These are phyloP conservation scores for Corymbia citriodora DNA, from an alignment of 441 rosid genomes.

Conservation along the genomic window DNA sequence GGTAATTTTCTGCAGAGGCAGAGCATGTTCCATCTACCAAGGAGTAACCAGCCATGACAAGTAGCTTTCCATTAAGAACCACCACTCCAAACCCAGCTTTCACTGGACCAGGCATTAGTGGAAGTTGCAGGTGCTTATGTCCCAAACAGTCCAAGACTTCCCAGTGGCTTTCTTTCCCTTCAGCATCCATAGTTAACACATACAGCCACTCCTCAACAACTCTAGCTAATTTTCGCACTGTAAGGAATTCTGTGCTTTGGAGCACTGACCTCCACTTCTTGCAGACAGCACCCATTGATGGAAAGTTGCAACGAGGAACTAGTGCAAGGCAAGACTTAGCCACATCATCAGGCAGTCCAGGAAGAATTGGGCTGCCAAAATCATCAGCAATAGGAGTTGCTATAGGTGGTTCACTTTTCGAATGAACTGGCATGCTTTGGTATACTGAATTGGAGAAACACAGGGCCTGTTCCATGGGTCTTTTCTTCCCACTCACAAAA, in stretches of 20 bases:
- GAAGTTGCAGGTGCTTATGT: conserved; percentile 49
- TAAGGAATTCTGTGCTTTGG: conserved; percentile 76
- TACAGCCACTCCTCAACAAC: conserved; percentile 88
- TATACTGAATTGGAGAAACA: conserved; percentile 21
- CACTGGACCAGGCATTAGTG: conserved; percentile 74
- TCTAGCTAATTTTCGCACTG: conserved; percentile 66
- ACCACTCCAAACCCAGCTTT: conserved; percentile 76
- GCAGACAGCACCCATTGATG: conserved; percentile 81
- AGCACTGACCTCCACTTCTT: conserved; percentile 90
- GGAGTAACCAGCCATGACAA: conserved; percentile 81
- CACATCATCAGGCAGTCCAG: conserved; percentile 92
- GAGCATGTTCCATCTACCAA: conserved; percentile 41
- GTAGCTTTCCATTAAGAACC: conserved; percentile 72
- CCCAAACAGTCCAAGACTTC: conserved; percentile 80
- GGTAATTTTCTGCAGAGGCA: conserved; percentile 76
- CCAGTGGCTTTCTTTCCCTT: conserved; percentile 84
- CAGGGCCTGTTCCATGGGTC: conserved; percentile 33
- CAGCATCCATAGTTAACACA: conserved; percentile 62
- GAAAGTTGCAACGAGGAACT: conserved; percentile 71
- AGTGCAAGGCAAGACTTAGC: conserved; percentile 79
- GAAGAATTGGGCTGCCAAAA: conserved; percentile 50
- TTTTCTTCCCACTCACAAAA: conserved; percentile 50
- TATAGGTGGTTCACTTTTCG: conserved; percentile 28
- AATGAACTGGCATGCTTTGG: conserved; percentile 16
- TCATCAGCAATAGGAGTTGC: conserved; percentile 28